Conservation (phyloP, 2,329 filamentous ascomycete genomes). For the Stagonosporopsis chrysanthemi region DNA sequence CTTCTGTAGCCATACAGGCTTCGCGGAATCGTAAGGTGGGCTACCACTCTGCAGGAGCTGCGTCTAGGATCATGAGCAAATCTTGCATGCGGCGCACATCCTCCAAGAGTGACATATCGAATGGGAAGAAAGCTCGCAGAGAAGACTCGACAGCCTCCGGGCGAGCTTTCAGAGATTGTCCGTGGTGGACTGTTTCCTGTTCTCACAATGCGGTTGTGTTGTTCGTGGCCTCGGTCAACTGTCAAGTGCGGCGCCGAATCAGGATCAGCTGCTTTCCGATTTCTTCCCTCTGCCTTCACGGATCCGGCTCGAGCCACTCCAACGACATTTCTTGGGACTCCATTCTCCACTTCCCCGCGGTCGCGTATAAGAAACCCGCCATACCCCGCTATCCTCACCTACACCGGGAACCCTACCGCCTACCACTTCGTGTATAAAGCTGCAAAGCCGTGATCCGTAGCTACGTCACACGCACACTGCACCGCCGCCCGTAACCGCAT, state of each 20-base stretch:
- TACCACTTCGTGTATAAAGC: slow-evolving; percentile 1
- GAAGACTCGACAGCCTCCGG: slow-evolving; percentile 1
- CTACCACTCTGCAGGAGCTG: slow-evolving; percentile 25
- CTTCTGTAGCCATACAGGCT: slow-evolving; percentile 18
- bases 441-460: slow-evolving; percentile 11
- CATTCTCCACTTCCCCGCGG: slow-evolving; percentile 25
- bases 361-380: slow-evolving; percentile 17
- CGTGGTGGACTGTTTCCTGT: background rate
- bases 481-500: slow-evolving; percentile 9
- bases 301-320: slow-evolving; percentile 22
- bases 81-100: slow-evolving; percentile 35
- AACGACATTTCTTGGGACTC: slow-evolving; percentile 19
- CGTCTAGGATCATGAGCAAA: slow-evolving; percentile 31
- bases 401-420: slow-evolving; percentile 4
- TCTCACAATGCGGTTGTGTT: slow-evolving; percentile 7
- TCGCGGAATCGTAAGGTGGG: slow-evolving; percentile 19
- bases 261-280: slow-evolving; percentile 41
- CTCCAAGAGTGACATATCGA: slow-evolving; percentile 20
- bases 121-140: slow-evolving; percentile 16
- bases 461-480: slow-evolving; percentile 36
- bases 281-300: slow-evolving; percentile 33
- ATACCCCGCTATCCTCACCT: slow-evolving; percentile 20
- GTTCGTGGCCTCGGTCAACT: slow-evolving; percentile 16
- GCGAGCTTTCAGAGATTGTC: background rate
- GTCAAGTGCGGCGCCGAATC: slow-evolving; percentile 22